Evolutionary conservation across 345 rosid species (phyloP).

Genomic region (Atalantia buxifolia): DNA sequence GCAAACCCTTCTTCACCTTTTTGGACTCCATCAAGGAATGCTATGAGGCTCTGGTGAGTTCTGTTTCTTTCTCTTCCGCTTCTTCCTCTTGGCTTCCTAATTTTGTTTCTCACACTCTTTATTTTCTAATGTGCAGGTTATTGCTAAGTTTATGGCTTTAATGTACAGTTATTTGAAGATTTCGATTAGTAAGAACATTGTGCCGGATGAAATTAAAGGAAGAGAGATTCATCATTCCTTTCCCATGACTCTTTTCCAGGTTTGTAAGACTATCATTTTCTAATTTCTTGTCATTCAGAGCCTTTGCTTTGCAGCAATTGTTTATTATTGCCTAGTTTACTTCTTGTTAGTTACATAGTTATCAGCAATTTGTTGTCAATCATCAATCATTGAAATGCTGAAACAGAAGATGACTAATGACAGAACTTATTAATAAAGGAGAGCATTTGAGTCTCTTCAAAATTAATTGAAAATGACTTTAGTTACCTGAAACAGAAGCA

Average conservation of each 20-base stretch:
- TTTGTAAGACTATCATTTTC: neutral
- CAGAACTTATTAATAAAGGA: too few relatives aligned
- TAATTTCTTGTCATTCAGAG: too few relatives aligned
- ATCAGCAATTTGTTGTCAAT: neutral
- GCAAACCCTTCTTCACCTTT: slow-evolving; percentile 73
- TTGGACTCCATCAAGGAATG: slow-evolving; percentile 92
- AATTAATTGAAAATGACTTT: too few relatives aligned
- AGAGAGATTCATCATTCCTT: slow-evolving; percentile 88
- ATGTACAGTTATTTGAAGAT: slow-evolving; percentile 85
- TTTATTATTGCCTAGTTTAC: too few relatives aligned
- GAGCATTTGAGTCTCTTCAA: too few relatives aligned
- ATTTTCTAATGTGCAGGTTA: slow-evolving; percentile 50
- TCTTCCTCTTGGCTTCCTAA: rapidly evolving
- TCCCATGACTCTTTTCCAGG: slow-evolving; percentile 95
- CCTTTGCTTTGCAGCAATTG: too few relatives aligned
- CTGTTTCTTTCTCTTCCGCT: neutral
- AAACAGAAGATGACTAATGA: too few relatives aligned
- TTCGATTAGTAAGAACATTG: slow-evolving; percentile 62
- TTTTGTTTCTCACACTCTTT: neutral
- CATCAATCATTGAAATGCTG: too few relatives aligned
- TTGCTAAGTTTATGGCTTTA: slow-evolving; percentile 89
- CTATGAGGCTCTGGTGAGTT: slow-evolving; percentile 87
- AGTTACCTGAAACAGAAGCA: too few relatives aligned
- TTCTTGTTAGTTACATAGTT: neutral
- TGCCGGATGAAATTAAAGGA: slow-evolving; percentile 88